Conservation (phyloP, 179 eudicot genomes). For the Corrigiola litoralis region DNA sequence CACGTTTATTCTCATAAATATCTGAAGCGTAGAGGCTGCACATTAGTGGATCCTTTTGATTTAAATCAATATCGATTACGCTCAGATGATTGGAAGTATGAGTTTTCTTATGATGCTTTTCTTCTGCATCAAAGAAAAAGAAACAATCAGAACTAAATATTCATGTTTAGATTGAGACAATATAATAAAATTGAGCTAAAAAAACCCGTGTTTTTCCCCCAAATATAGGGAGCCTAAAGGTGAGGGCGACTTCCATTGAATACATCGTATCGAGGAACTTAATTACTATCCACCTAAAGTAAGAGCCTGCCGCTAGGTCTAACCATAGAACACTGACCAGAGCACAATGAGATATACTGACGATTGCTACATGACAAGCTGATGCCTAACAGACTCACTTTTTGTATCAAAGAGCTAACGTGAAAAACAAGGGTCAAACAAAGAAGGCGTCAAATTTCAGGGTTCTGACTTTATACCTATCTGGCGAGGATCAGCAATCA, state of each 20-base stretch:
- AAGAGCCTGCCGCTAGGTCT: too few species aligned
- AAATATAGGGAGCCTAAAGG: too few species aligned
- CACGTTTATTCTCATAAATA: constrained; percentile 47
- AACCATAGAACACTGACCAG: too few species aligned
- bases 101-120: constrained; percentile 23
- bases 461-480: constrained; percentile 33
- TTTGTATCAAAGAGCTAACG: background rate
- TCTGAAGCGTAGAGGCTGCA: constrained; percentile 73
- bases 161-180: background rate
- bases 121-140: constrained; percentile 39
- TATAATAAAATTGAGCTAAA: background rate
- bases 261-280: too few species aligned
- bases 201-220: too few species aligned
- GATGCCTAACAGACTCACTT: background rate
- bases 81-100: constrained; percentile 32
- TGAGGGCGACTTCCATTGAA: too few species aligned
- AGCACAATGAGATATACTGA: too few species aligned
- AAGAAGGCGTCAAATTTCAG: background rate
- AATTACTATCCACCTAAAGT: too few species aligned
- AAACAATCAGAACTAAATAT: background rate
- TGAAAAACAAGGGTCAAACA: too few species aligned
- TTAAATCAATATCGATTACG: constrained; percentile 61
- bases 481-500: constrained; percentile 22
- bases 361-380: too few species aligned
- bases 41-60: constrained; percentile 70